phyloP scores from a whole-genome alignment of 805 yeast genomes.

The Ogataea zsoltii region DNA sequence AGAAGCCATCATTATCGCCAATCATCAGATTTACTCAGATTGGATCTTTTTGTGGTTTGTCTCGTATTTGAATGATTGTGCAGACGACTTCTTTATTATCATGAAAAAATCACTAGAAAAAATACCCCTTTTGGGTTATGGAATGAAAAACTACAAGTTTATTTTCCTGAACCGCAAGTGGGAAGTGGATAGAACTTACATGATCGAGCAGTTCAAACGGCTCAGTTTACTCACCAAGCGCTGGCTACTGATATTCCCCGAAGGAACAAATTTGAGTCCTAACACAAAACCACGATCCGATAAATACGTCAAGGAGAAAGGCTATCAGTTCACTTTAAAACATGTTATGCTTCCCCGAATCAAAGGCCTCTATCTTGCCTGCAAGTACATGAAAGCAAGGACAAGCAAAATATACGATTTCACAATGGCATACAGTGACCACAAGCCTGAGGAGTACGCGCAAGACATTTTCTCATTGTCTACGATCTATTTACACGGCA shows the following conservation, averaged over 20 bases:
- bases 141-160: constrained; percentile 78
- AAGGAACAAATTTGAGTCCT: constrained; percentile 83
- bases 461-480: constrained; percentile 73
- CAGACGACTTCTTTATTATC: constrained; percentile 68
- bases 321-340: constrained; percentile 45
- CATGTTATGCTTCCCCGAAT: constrained; percentile 80
- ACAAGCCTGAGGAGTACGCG: constrained; percentile 62
- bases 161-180: constrained; percentile 83
- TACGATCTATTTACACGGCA: constrained; percentile 64
- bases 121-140: constrained; percentile 80
- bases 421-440: constrained; percentile 81
- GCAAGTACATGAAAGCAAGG: constrained; percentile 54
- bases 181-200: constrained; percentile 66
- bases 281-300: constrained; percentile 61
- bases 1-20: constrained; percentile 62
- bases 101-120: constrained; percentile 71
- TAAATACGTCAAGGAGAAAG: constrained; percentile 54
- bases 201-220: constrained; percentile 54
- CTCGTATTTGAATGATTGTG: constrained; percentile 63
- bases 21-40: constrained; percentile 92
- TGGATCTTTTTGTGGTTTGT: constrained; percentile 93
- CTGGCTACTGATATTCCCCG: constrained; percentile 82
- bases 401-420: constrained; percentile 71
- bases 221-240: constrained; percentile 46
- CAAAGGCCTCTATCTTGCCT: constrained; percentile 72